Percentiles rank a stretch among this genome's conserved stretches.
These are phyloP conservation scores for Pythium biforme DNA, from an alignment of 352 stramenopile species.

Conservation along the genomic window DNA sequence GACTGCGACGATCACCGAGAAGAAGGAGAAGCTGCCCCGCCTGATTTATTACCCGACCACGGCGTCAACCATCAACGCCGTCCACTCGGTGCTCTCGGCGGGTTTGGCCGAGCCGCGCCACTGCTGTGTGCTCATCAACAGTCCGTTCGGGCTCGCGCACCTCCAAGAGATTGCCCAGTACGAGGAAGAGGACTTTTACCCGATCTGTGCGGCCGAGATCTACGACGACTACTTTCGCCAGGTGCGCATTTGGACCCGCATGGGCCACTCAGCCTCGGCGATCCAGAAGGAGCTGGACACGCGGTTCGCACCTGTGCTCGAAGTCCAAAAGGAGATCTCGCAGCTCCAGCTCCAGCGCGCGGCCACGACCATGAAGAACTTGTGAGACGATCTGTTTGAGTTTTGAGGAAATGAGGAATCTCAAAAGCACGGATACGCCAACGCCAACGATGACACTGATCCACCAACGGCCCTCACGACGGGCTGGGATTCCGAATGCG, in stretches of 20 bases:
- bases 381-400: neutral
- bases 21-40: conserved; percentile 44
- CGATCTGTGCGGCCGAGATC: conserved; percentile 64
- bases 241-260: conserved; percentile 66
- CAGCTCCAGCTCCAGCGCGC: conserved; percentile 15
- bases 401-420: neutral
- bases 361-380: conserved; percentile 34
- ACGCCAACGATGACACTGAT: too few species aligned
- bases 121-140: conserved; percentile 67
- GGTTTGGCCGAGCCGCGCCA: conserved; percentile 43
- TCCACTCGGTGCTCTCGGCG: conserved; percentile 49
- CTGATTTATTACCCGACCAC: conserved; percentile 66
- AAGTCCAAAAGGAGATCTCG: conserved; percentile 40
- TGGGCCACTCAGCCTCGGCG: conserved; percentile 48
- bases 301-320: conserved; percentile 44
- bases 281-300: conserved; percentile 57
- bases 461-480: too few species aligned
- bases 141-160: conserved; percentile 55
- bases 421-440: neutral
- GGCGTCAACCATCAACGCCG: conserved; percentile 58
- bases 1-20: conserved; percentile 33
- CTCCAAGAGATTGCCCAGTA: conserved; percentile 50
- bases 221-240: conserved; percentile 77
- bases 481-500: too few species aligned
- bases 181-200: conserved; percentile 52